Conservation (phyloP, 73 alveolate species). For the Stentor coeruleus region DNA sequence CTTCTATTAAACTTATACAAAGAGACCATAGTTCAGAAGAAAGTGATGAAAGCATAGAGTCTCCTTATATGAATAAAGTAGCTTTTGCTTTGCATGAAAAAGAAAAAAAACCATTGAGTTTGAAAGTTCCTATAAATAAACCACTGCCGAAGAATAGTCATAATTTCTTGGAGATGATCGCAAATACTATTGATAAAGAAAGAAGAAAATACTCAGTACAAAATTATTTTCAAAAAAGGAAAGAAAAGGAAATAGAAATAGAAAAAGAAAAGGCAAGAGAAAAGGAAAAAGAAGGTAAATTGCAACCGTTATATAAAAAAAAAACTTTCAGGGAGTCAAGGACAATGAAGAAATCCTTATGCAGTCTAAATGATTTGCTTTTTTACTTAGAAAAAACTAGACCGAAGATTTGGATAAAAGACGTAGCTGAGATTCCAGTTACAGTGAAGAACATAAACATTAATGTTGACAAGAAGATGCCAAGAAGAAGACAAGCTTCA, state of each 20-base stretch:
- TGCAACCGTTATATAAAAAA: neutral
- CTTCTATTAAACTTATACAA: neutral
- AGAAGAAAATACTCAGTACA: neutral
- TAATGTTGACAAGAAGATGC: no score
- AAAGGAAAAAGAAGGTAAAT: neutral
- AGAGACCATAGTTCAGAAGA: neutral
- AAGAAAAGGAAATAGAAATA: neutral
- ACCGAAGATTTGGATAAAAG: slow-evolving; percentile 9
- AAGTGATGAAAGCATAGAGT: neutral
- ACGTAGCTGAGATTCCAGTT: neutral
- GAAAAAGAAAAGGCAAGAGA: neutral
- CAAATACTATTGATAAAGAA: neutral
- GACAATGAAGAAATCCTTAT: neutral
- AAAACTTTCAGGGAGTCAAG: neutral
- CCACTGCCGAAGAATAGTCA: neutral
- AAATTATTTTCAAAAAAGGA: neutral
- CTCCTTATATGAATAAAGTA: neutral
- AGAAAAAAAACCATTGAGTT: neutral
- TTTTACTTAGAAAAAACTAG: slow-evolving; percentile 19
- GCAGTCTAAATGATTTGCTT: neutral
- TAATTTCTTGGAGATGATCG: slow-evolving; percentile 7
- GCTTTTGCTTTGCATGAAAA: no score
- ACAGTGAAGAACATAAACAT: neutral
- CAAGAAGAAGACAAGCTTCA: no score
- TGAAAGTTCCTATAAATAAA: neutral